phyloP scores from a whole-genome alignment of 2,329 filamentous ascomycete genomes.

The Alternaria longipes region DNA sequence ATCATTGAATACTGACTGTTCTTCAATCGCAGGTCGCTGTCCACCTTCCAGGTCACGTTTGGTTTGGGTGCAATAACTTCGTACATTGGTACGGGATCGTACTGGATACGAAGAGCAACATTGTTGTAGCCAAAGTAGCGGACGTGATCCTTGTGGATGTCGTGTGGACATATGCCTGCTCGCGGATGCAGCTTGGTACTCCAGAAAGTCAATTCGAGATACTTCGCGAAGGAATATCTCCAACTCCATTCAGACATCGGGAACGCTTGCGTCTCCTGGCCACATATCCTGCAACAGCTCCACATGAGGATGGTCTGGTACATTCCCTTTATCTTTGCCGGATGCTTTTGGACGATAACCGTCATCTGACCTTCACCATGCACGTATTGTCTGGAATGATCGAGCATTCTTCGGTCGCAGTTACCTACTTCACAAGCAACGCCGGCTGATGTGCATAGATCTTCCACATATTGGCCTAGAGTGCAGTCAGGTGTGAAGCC shows the following conservation, averaged over 20 bases:
- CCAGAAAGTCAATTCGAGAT: constrained; percentile 97
- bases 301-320: constrained; percentile 91
- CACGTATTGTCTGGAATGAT: constrained; percentile 96
- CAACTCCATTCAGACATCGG: constrained; percentile 94
- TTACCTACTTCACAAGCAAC: constrained; percentile 82
- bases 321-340: constrained; percentile 70
- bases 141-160: constrained; percentile 90
- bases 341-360: constrained; percentile 82
- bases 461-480: constrained; percentile 92
- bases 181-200: constrained; percentile 80
- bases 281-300: constrained; percentile 93
- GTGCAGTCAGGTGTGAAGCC: constrained; percentile 87
- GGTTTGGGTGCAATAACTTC: constrained; percentile 93
- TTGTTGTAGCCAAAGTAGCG: constrained; percentile 92
- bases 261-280: constrained; percentile 86
- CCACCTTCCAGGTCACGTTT: constrained; percentile 96
- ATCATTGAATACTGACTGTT: constrained; percentile 87
- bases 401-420: constrained; percentile 87
- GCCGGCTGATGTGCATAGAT: constrained; percentile 79
- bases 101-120: constrained; percentile 86
- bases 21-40: constrained; percentile 89
- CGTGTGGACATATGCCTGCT: constrained; percentile 83
- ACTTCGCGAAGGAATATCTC: constrained; percentile 99
- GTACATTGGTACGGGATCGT: constrained; percentile 89
- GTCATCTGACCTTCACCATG: constrained; percentile 95